Percentiles rank a stretch among this genome's conserved stretches.
Evolutionary conservation across 2,329 filamentous ascomycete species (phyloP).

Genomic region (Elsinoe fawcettii): DNA sequence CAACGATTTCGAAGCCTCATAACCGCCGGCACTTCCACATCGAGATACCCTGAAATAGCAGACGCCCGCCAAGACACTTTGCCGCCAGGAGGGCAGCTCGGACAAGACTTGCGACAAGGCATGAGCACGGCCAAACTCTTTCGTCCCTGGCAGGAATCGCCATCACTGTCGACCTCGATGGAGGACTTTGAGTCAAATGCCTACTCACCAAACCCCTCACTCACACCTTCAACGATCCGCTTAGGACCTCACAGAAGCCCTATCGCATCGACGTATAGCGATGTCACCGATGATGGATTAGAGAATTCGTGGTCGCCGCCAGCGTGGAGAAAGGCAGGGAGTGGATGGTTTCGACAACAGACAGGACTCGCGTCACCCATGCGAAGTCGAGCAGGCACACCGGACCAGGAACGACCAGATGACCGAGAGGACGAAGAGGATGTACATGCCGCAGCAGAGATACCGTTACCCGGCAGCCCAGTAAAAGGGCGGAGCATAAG

Average conservation of each 20-base stretch:
- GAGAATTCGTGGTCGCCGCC: constrained; percentile 59
- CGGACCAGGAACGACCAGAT: constrained; percentile 51
- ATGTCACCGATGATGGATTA: constrained; percentile 35
- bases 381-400: constrained; percentile 42
- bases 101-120: constrained; percentile 13
- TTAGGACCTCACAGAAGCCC: constrained; percentile 20
- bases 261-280: constrained; percentile 38
- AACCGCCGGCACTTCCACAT: not conserved
- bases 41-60: not conserved
- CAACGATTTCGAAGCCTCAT: not conserved
- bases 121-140: constrained; percentile 17
- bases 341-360: constrained; percentile 49
- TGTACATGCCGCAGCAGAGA: constrained; percentile 28
- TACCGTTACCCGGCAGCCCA: constrained; percentile 53
- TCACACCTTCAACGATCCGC: constrained; percentile 57
- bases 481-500: constrained; percentile 30
- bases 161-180: constrained; percentile 52
- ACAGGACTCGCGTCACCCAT: constrained; percentile 20
- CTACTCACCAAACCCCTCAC: constrained; percentile 47
- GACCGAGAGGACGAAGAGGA: constrained; percentile 42
- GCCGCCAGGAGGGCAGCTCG: not conserved
- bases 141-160: constrained; percentile 43
- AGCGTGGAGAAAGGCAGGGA: constrained; percentile 54
- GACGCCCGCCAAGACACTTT: constrained; percentile 5
- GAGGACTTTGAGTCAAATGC: constrained; percentile 54